Evolutionary conservation across 306 rosid species (phyloP), one percentile per base, ranked within the genome.

Genomic region (Heteromeles arbutifolia): DNA sequence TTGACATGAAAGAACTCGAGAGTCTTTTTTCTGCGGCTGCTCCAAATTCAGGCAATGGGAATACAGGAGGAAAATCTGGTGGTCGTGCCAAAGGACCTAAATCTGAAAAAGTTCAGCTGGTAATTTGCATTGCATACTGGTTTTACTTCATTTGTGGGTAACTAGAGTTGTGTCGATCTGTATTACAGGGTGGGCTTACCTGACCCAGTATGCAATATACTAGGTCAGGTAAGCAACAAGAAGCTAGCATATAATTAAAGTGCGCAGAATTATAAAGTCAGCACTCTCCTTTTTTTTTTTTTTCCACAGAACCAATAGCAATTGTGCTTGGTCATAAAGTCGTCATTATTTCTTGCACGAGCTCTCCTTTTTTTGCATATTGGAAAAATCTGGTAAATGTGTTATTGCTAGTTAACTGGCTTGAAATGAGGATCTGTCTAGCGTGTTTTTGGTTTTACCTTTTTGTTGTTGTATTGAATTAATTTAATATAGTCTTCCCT

Each of bases 1-100:
- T 96, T 83, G 99, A 96, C 86, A 92, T 90, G 96, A 83, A 92
- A 77, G 99, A 96, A 84, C 96, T 96, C 67, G 98, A 96, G 87
- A 89, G 81, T 78, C 96, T 90, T 84, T 96, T 96, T 85, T 90
- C 98, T 69, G 87, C 96, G 21, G 78, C 79, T 75, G 67, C 86
- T 56, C 96, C 99, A 85, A 88, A 74, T 86, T 66, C 92, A 48
- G 85, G 79, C 57, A 50, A 34, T 58, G 89, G 81, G 69, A 75
- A 80, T 58, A 57, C 80, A 52, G 91, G 87, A 72, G 88, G 90
- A 68, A 88, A 84, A 80, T 79, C 84, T 61, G 85, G 81, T 65
- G 90, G 85, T 17, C 86, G 77, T 69, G 52, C 85, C 80, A 76
- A 89, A 3, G 85, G 87, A 34, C 80, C 88, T 26, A 96, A 90